phyloP scores from a whole-genome alignment of 1,139 yeast species.

The Scheffersomyces illinoinensis region DNA sequence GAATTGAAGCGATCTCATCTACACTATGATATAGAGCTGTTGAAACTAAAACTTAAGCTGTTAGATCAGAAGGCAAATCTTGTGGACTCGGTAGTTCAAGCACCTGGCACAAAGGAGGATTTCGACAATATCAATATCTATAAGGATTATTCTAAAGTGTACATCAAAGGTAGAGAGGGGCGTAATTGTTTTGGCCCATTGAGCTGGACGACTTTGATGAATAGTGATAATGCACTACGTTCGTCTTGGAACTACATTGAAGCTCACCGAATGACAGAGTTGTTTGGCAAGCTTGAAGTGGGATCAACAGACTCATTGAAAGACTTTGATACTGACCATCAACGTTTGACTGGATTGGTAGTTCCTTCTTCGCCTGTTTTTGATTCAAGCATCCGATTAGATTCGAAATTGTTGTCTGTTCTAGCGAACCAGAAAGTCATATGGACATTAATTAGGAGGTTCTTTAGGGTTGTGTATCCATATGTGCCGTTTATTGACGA shows the following conservation, averaged over 20 bases:
- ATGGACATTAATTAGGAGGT: slow-evolving; percentile 9
- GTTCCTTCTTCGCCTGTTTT: background rate
- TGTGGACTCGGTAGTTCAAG: background rate
- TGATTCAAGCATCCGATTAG: background rate
- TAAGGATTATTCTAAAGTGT: background rate
- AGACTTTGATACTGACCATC: background rate
- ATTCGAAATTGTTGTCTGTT: background rate
- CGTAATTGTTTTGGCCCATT: slow-evolving; percentile 3
- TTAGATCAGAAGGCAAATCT: background rate
- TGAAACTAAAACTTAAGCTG: background rate
- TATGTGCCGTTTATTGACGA: slow-evolving; percentile 11
- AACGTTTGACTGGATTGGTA: background rate
- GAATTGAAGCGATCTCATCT: background rate
- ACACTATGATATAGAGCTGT: background rate
- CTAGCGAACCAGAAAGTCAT: background rate
- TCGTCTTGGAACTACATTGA: background rate
- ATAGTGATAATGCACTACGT: background rate
- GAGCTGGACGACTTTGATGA: slow-evolving; percentile 1
- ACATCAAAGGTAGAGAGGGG: slow-evolving; percentile 3
- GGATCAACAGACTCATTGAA: background rate
- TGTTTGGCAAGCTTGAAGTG: background rate
- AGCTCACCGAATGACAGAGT: background rate
- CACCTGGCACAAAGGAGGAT: background rate
- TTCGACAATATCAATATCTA: background rate
- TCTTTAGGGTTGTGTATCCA: slow-evolving; percentile 10